Evolutionary conservation across 2,329 filamentous ascomycete genomes (phyloP), one percentile per base, ranked within the genome.

Genomic region (Ophiostoma populinum): DNA sequence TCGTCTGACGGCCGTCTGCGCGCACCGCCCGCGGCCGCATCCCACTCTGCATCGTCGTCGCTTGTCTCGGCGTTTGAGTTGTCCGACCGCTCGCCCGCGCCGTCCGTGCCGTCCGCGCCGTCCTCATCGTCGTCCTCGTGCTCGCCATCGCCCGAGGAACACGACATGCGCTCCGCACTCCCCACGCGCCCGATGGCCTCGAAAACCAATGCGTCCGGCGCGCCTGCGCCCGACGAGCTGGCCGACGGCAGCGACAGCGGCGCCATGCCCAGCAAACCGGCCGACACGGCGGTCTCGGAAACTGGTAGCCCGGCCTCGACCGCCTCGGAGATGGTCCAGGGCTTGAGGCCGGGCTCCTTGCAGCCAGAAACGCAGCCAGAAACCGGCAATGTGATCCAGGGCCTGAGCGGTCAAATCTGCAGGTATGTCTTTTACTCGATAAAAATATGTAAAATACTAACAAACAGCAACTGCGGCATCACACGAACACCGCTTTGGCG

Each of bases 401-500:
- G 50, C 21, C 58, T 73, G 28, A 61, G 58, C 33, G 75, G 75
- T 3, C 77, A 81, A 51, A 59, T 79, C 30, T 82, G 77, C 71
- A 81, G 76, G 77, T 80, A 58, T 2, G 24, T 33, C 12, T 7
- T n/a, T n/a, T n/a, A n/a, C n/a, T n/a, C n/a, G n/a, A n/a, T n/a
- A n/a, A n/a, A n/a, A n/a, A n/a, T 6, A 20, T 4, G 8, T n/a
- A 3, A 11, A 19, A 27, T 10, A 27, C 28, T 36, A 13, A 25
- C 24, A n/a, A 7, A 20, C 17, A 98, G 90, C 53, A 98, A 98
- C 56, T 98, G 90, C 53, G 79, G 78, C 39, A 95, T 90, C 12
- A 94, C 85, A 35, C 76, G 80, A 53, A 98, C 90, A 31, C 90
- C 90, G 17, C 59, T 98, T 24, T 98, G 90, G 90, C 74, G 90